phyloP scores from a whole-genome alignment of 345 rosid species.

The Acer negundo region DNA sequence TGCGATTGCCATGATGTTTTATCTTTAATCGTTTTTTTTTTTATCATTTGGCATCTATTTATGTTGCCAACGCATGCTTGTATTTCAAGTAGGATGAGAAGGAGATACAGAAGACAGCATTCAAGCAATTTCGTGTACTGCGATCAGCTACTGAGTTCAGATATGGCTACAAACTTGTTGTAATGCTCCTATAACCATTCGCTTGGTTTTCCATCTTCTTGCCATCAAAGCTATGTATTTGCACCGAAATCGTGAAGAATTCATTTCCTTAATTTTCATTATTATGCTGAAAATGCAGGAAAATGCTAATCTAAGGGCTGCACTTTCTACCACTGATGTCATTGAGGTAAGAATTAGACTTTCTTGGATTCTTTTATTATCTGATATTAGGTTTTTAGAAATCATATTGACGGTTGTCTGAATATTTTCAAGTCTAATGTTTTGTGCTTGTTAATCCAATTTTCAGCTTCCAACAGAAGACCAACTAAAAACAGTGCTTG shows the following conservation, averaged over 20 bases:
- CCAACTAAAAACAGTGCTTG: slow-evolving; percentile 84
- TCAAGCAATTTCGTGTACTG: slow-evolving; percentile 71
- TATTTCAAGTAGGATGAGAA: slow-evolving; percentile 70
- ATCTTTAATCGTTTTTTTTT: not conserved
- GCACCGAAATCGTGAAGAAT: not conserved
- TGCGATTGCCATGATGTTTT: not conserved
- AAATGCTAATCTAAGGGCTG: slow-evolving; percentile 80
- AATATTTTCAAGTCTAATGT: not conserved
- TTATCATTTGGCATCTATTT: slow-evolving; percentile 13
- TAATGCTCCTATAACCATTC: slow-evolving; percentile 40
- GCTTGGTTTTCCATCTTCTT: not conserved
- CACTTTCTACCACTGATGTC: slow-evolving; percentile 66
- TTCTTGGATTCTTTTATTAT: not conserved
- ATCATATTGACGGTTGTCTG: not conserved
- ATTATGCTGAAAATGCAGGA: slow-evolving; percentile 49
- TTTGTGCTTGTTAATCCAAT: slow-evolving; percentile 18
- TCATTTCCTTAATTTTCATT: slow-evolving; percentile 5
- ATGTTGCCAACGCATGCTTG: slow-evolving; percentile 17
- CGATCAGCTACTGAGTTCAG: slow-evolving; percentile 74
- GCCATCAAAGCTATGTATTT: not conserved
- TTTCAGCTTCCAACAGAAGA: slow-evolving; percentile 83
- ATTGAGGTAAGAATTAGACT: slow-evolving; percentile 59
- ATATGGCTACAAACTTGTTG: slow-evolving; percentile 97
- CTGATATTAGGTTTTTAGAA: not conserved
- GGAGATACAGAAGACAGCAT: slow-evolving; percentile 86